phyloP scores from a whole-genome alignment of 2,329 filamentous ascomycete genomes.

The Pestalotiopsis sp. region DNA sequence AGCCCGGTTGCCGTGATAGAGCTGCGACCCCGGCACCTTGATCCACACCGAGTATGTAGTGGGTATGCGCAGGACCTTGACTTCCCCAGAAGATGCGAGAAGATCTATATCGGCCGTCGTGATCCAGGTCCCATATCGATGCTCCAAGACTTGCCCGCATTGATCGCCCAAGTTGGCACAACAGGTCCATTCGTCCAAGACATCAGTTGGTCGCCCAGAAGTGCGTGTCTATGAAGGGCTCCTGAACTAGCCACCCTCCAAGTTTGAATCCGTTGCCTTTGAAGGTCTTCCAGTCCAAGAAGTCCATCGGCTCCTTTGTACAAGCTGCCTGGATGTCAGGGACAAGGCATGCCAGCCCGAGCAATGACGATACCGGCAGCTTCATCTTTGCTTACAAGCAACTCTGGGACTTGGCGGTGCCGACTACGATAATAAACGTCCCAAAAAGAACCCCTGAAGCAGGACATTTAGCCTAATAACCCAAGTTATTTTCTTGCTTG shows the following conservation, averaged over 20 bases:
- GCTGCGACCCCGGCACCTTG: slow-evolving; percentile 32
- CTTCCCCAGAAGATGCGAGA: slow-evolving; percentile 29
- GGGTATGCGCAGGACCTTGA: slow-evolving; percentile 37
- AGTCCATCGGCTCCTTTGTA: background rate
- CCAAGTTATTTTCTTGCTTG: background rate
- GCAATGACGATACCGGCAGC: background rate
- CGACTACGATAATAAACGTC: background rate
- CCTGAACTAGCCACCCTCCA: slow-evolving; percentile 36
- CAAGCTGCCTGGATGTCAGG: background rate
- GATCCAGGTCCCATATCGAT: slow-evolving; percentile 32
- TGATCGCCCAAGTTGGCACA: slow-evolving; percentile 31
- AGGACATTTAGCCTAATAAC: background rate
- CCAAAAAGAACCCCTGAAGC: background rate
- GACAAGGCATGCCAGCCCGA: background rate
- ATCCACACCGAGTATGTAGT: slow-evolving; percentile 39
- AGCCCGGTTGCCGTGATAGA: slow-evolving; percentile 35
- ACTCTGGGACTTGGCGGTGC: background rate
- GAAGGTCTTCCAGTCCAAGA: slow-evolving; percentile 21
- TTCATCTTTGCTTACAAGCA: background rate
- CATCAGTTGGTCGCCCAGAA: slow-evolving; percentile 26
- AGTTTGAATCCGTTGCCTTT: slow-evolving; percentile 28
- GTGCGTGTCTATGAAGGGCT: slow-evolving; percentile 27
- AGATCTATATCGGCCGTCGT: slow-evolving; percentile 34
- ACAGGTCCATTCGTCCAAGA: slow-evolving; percentile 36
- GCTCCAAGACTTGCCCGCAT: slow-evolving; percentile 31